Percentiles rank a stretch among this genome's conserved stretches.
These are phyloP conservation scores for Pseudomonodictys pantanalensis DNA, from an alignment of 495 filamentous ascomycete species.

Conservation along the genomic window DNA sequence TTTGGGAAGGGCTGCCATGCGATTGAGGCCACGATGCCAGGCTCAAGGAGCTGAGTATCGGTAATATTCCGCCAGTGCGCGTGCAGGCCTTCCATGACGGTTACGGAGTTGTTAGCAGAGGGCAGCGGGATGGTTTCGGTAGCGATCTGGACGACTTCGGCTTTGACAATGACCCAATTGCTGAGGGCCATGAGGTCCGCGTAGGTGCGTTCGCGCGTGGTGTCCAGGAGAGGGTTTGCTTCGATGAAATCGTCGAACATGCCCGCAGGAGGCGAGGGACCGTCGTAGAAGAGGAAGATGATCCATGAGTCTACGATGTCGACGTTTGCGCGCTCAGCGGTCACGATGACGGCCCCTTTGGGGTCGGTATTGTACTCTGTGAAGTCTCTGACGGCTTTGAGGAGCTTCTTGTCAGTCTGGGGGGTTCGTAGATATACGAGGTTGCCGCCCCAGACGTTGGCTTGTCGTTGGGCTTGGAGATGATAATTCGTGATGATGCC, in stretches of 20 bases:
- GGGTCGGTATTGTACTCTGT: slow-evolving; percentile 29
- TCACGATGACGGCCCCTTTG: slow-evolving; percentile 40
- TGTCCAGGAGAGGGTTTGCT: slow-evolving; percentile 48
- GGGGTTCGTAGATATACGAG: slow-evolving; percentile 15
- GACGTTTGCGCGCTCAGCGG: slow-evolving; percentile 49
- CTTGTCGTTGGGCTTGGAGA: slow-evolving; percentile 21
- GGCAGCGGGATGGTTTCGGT: slow-evolving; percentile 59
- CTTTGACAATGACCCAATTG: slow-evolving; percentile 26
- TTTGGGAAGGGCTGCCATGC: slow-evolving; percentile 59
- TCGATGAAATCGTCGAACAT: slow-evolving; percentile 57
- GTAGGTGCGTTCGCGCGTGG: slow-evolving; percentile 52
- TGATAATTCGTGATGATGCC: slow-evolving; percentile 50
- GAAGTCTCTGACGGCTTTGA: slow-evolving; percentile 30
- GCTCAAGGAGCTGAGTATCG: slow-evolving; percentile 43
- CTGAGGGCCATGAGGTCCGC: slow-evolving; percentile 47
- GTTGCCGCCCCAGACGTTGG: slow-evolving; percentile 28
- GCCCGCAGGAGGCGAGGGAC: slow-evolving; percentile 51
- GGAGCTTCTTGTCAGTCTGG: slow-evolving; percentile 7
- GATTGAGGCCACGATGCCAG: slow-evolving; percentile 52
- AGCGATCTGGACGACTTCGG: slow-evolving; percentile 54
- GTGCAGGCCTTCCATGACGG: slow-evolving; percentile 49
- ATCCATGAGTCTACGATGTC: slow-evolving; percentile 52
- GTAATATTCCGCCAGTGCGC: slow-evolving; percentile 52
- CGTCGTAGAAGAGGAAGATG: slow-evolving; percentile 62
- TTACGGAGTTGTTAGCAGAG: slow-evolving; percentile 39